Evolutionary conservation across 495 filamentous ascomycete genomes (phyloP), one percentile per base, ranked within the genome.

Genomic region (Penicillium silybi): DNA sequence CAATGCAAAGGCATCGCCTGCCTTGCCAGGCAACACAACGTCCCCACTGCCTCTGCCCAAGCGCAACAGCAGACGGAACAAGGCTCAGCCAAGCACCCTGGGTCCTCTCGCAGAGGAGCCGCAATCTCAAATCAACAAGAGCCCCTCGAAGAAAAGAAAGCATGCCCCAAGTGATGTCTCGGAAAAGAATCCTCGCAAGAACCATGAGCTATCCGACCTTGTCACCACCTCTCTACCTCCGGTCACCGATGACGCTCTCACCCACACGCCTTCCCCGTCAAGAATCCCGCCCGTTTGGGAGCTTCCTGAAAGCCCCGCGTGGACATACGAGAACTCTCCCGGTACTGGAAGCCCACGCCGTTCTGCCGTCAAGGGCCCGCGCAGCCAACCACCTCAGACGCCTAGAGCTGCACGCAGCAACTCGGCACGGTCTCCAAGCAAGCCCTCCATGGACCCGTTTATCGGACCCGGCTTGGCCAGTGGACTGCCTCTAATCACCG

Each of bases 191-290:
- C 35, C 35, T 5, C n/a, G 29, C 10, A 52, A 59, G 18, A 32
- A 41, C 9, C 54, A 38, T 6, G 44, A 40, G 9, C 39, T 71
- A 6, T 64, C 68, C 15, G 67, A 59, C 5, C 57, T 68, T 2
- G 49, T 65, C 35, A 73, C 66, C 6, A 59, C n/a, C n/a, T n/a
- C 65, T 2, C 29, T 69, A 4, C 63, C 65, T 17, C 34, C 63
- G 1, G 27, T 52, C 4, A 48, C 40, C 5, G 62, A 50, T 34
- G 53, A 41, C 11, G 62, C 23, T 42, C 46, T 72, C 6, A 61
- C 67, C 0, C 58, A 63, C 26, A 74, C 69, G 0, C 70, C 72
- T 4, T 71, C 73, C 6, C 65, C 73, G 0, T 68, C 71, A 25
- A 57, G 64, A 47, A 50, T 44, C 20, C 27, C 59, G 6, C 53